A percentile compares a stretch with the other conserved stretches of the same genome.
These are phyloP conservation scores for Casuarina equisetifolia DNA, from an alignment of 306 rosid genomes.

Conservation along the genomic window DNA sequence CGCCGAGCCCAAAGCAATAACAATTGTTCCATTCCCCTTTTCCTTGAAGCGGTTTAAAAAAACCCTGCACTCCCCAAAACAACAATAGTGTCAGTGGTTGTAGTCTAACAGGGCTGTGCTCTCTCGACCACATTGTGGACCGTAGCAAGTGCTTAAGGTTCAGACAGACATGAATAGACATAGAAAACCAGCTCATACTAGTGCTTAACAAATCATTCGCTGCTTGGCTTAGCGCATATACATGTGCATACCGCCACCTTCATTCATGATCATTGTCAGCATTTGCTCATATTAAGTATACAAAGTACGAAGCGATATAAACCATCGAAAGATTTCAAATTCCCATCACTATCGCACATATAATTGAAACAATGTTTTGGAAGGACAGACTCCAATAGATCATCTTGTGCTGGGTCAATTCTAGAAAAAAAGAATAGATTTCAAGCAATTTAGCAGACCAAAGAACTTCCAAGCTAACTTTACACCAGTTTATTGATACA, in stretches of 20 bases:
- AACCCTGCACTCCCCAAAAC: not conserved
- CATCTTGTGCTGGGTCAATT: not conserved
- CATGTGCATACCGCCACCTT: not conserved
- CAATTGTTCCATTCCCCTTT: conserved; percentile 10
- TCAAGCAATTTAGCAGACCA: not conserved
- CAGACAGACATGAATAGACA: too few relatives aligned
- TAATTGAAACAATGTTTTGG: not conserved
- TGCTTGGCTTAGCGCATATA: too few relatives aligned
- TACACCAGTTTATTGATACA: not conserved
- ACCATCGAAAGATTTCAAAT: not conserved
- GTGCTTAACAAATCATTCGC: too few relatives aligned
- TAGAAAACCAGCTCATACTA: too few relatives aligned
- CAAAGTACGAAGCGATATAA: not conserved
- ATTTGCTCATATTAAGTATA: not conserved
- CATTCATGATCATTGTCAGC: not conserved
- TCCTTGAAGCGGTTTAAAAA: not conserved
- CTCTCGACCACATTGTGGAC: too few relatives aligned
- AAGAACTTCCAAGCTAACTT: not conserved
- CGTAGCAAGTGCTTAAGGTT: too few relatives aligned
- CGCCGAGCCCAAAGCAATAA: not conserved
- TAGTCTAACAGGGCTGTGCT: too few relatives aligned
- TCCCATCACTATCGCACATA: not conserved
- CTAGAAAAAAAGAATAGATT: not conserved
- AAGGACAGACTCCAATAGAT: not conserved
- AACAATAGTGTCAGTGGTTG: not conserved